Conservation (phyloP, 2,329 filamentous ascomycete species). For the Rutstroemia sp. region DNA sequence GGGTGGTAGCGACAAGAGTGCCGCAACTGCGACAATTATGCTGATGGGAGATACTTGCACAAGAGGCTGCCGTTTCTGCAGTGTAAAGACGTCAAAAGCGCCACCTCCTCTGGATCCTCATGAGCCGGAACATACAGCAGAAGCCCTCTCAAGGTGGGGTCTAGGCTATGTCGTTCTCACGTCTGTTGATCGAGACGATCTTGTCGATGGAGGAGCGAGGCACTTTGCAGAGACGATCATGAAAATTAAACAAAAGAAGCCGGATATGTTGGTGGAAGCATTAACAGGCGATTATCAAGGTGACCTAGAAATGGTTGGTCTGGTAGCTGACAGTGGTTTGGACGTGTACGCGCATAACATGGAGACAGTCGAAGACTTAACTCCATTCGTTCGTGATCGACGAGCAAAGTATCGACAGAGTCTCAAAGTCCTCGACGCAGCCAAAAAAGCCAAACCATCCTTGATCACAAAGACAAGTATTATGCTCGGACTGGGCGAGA, state of each 20-base stretch:
- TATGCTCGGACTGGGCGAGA: conserved; percentile 93
- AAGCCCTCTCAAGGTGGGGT: conserved; percentile 88
- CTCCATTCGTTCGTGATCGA: conserved; percentile 82
- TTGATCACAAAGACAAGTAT: conserved; percentile 98
- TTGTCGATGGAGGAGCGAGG: conserved; percentile 76
- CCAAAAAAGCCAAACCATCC: conserved; percentile 65
- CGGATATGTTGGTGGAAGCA: conserved; percentile 72
- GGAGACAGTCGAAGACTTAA: conserved; percentile 87
- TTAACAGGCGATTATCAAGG: conserved; percentile 84
- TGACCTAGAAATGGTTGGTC: conserved; percentile 75
- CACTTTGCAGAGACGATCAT: conserved; percentile 94
- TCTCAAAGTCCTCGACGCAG: conserved; percentile 69
- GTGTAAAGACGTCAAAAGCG: conserved; percentile 77
- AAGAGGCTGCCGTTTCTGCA: conserved; percentile 92
- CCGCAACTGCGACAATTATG: conserved; percentile 97
- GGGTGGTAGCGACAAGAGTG: conserved; percentile 82
- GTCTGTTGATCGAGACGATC: conserved; percentile 86
- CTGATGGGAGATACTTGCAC: conserved; percentile 98
- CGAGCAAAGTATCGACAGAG: conserved; percentile 86
- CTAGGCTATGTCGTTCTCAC: conserved; percentile 94
- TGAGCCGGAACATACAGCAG: conserved; percentile 93
- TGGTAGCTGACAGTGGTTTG: conserved; percentile 80
- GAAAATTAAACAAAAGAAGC: conserved; percentile 81
- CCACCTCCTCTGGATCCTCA: conserved; percentile 82
- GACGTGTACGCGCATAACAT: conserved; percentile 98